Conservation (phyloP, 345 rosid species). For the Gossypium herbaceum region DNA sequence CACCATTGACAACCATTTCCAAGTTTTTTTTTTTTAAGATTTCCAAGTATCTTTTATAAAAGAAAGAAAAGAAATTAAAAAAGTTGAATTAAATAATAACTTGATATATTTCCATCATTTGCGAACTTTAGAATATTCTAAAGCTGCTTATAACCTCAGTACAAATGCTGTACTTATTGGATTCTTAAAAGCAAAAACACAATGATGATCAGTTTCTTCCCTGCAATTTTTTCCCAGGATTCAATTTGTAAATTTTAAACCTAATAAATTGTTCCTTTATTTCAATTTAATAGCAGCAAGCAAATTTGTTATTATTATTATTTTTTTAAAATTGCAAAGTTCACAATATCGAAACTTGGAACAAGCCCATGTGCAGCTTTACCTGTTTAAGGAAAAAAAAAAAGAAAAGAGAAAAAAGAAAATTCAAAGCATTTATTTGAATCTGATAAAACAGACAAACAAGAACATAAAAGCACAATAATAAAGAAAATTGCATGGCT, state of each 20-base stretch:
- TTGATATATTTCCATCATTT: background rate
- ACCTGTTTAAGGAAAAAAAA: conserved; percentile 15
- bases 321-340: background rate
- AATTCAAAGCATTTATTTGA: background rate
- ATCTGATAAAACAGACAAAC: background rate
- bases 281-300: background rate
- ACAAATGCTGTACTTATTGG: background rate
- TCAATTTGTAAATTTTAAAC: background rate
- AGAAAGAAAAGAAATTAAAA: background rate
- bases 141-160: conserved; percentile 8
- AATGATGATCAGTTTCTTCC: background rate
- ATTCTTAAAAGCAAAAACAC: background rate
- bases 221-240: background rate
- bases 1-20: background rate
- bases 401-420: background rate
- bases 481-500: background rate
- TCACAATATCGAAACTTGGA: background rate
- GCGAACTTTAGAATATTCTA: conserved; percentile 18
- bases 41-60: no score
- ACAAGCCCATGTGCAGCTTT: conserved; percentile 19
- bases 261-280: background rate
- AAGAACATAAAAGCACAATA: background rate
- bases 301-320: background rate
- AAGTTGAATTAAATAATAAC: background rate
- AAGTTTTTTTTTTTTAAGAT: background rate